These are phyloP conservation scores for Paraphoma sp. DNA, from an alignment of 2,329 filamentous ascomycete species.

Conservation along the genomic window DNA sequence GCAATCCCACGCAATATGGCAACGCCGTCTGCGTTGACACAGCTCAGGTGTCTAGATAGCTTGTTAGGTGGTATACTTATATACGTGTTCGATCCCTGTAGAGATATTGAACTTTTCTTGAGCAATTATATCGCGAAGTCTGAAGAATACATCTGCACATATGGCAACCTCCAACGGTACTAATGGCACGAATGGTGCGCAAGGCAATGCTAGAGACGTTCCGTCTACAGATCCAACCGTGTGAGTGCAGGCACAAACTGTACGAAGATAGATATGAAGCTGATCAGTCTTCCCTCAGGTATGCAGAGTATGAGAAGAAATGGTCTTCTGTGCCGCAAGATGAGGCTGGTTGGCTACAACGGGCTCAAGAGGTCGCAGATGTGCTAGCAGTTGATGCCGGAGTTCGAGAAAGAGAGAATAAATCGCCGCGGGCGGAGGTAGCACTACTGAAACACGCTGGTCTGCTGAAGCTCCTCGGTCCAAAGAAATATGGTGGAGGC, in stretches of 20 bases:
- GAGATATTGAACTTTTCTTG: neutral
- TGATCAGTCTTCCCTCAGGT: slow-evolving; percentile 18
- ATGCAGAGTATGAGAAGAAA: slow-evolving; percentile 48
- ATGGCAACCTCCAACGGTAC: slow-evolving; percentile 10
- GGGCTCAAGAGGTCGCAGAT: slow-evolving; percentile 57
- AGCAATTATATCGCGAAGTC: no score
- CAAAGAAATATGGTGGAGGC: slow-evolving; percentile 59
- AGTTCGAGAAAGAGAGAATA: slow-evolving; percentile 59
- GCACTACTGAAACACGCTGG: slow-evolving; percentile 60
- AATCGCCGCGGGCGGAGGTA: slow-evolving; percentile 59
- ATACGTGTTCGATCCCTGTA: neutral
- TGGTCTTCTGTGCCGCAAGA: slow-evolving; percentile 49
- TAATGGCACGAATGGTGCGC: slow-evolving; percentile 11
- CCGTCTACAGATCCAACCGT: slow-evolving; percentile 40
- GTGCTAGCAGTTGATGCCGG: slow-evolving; percentile 59
- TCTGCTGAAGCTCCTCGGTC: slow-evolving; percentile 59
- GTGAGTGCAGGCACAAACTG: neutral
- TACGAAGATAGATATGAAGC: neutral
- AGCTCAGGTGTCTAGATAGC: neutral
- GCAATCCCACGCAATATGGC: neutral
- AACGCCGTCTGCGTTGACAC: neutral
- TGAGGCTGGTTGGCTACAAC: slow-evolving; percentile 54
- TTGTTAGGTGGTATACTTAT: neutral
- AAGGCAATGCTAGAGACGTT: slow-evolving; percentile 19
- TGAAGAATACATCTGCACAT: no score